phyloP scores from a whole-genome alignment of 352 stramenopile genomes.

The Elongisporangium prolatum region DNA sequence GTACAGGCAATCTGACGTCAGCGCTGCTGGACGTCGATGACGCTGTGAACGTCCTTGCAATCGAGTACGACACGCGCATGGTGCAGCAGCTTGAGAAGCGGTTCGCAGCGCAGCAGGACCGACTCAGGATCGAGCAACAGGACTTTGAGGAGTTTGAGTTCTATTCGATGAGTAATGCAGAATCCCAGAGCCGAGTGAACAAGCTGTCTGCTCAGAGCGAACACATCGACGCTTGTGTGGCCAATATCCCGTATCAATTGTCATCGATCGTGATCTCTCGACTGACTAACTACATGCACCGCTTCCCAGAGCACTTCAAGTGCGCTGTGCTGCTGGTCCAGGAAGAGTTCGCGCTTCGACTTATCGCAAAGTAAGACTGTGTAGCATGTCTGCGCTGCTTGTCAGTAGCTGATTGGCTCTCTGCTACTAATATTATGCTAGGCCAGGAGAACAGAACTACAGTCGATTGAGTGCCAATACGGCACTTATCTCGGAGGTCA shows the following conservation, averaged over 20 bases:
- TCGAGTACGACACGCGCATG: conserved; percentile 81
- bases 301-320: conserved; percentile 42
- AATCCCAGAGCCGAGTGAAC: conserved; percentile 3
- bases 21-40: conserved; percentile 45
- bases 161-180: conserved; percentile 7
- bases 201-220: conserved; percentile 1
- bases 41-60: conserved; percentile 46
- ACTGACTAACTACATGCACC: conserved; percentile 68
- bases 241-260: conserved; percentile 87
- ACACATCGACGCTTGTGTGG: conserved; percentile 67
- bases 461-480: conserved; percentile 79
- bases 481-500: conserved; percentile 61
- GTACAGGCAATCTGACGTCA: conserved; percentile 85
- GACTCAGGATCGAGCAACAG: conserved; percentile 30
- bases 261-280: conserved; percentile 78
- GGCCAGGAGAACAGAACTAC: conserved; percentile 72
- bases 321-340: conserved; percentile 78
- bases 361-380: conserved; percentile 55
- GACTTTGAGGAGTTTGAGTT: conserved; percentile 41
- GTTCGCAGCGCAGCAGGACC: conserved; percentile 23
- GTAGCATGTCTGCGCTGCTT: not conserved
- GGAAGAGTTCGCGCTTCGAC: conserved; percentile 75
- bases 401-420: not conserved
- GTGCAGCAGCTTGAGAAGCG: conserved; percentile 59
- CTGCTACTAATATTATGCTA: conserved; percentile 9